Evolutionary conservation across 805 yeast genomes (phyloP).

Genomic region (Kazachstania martiniae): DNA sequence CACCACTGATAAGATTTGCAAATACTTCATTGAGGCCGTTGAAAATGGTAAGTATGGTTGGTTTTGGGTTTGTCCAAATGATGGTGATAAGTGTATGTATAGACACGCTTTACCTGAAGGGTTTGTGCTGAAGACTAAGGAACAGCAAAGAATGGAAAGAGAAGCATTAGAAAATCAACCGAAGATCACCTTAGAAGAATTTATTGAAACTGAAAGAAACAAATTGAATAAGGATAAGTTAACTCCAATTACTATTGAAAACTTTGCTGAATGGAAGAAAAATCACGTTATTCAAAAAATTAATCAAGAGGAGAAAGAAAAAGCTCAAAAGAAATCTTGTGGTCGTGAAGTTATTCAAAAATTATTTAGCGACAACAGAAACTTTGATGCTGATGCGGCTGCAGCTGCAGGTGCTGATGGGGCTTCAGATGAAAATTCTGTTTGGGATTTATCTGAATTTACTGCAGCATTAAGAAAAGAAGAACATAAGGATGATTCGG

Average conservation of each 20-base stretch:
- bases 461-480: conserved; percentile 29
- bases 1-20: conserved; percentile 92
- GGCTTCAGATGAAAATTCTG: conserved; percentile 27
- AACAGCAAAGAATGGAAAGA: conserved; percentile 82
- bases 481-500: conserved; percentile 28
- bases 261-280: conserved; percentile 76
- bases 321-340: conserved; percentile 39
- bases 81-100: conserved; percentile 88
- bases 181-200: conserved; percentile 88
- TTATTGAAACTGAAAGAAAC: conserved; percentile 86
- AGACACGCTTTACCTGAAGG: conserved; percentile 95
- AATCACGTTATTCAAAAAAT: conserved; percentile 51
- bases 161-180: conserved; percentile 77
- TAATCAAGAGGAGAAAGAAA: conserved; percentile 30
- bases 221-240: conserved; percentile 58
- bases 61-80: conserved; percentile 97
- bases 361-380: conserved; percentile 46
- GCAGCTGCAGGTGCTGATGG: conserved; percentile 28
- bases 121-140: conserved; percentile 91
- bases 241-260: conserved; percentile 78
- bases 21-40: conserved; percentile 88
- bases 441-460: conserved; percentile 35
- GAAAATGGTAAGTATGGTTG: conserved; percentile 97
- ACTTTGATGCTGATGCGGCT: conserved; percentile 37
- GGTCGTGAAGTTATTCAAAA: conserved; percentile 63